These are phyloP conservation scores for Pseudogymnoascus sp. DNA, from an alignment of 2,329 filamentous ascomycete species.

Conservation along the genomic window DNA sequence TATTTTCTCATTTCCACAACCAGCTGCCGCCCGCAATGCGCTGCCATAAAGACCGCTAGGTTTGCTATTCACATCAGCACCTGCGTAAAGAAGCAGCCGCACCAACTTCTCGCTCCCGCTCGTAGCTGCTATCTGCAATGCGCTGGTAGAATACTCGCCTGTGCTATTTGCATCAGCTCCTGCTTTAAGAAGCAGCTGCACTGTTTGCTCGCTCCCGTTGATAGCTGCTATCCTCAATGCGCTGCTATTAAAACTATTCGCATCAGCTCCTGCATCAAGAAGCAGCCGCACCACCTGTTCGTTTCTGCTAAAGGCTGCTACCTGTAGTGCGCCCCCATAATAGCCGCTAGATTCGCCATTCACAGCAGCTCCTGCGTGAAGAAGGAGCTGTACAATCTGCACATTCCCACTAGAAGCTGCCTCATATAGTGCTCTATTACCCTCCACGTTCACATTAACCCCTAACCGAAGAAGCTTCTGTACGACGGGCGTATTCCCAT, in stretches of 20 bases:
- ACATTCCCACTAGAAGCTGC: no score
- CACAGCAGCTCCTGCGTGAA: no score
- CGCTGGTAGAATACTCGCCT: no score
- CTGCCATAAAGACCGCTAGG: neutral
- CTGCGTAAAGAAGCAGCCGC: conserved; percentile 11
- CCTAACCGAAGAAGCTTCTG: conserved; percentile 27
- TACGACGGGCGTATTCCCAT: conserved; percentile 30
- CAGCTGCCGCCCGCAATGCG: neutral
- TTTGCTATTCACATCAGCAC: conserved; percentile 11
- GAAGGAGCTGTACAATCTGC: no score
- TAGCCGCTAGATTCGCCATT: neutral
- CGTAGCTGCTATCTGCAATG: no score
- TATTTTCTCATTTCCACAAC: conserved; percentile 2
- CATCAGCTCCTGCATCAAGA: no score
- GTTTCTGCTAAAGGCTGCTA: no score
- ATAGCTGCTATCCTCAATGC: no score
- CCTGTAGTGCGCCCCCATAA: neutral
- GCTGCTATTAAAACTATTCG: neutral
- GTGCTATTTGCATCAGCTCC: no score
- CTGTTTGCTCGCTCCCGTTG: no score
- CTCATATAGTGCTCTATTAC: neutral
- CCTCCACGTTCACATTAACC: conserved; percentile 11
- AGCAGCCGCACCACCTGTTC: no score
- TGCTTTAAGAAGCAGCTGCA: no score
- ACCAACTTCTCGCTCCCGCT: neutral